Evolutionary conservation across 768 basidiomycete genomes (phyloP).

Genomic region (Solioccasus polychromus): DNA sequence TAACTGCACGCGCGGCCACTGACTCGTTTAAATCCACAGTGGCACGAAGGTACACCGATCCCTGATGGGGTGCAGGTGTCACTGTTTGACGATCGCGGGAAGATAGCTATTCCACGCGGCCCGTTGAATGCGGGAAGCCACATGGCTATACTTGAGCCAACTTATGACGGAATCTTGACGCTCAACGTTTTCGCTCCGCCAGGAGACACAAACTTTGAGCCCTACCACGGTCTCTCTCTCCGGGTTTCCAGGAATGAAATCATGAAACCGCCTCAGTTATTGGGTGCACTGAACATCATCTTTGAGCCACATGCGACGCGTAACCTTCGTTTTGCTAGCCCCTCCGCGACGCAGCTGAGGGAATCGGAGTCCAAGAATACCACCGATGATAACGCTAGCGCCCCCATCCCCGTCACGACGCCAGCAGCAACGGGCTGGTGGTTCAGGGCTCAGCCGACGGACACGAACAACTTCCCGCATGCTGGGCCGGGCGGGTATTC

Average conservation of each 20-base stretch:
- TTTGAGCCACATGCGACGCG: constrained; percentile 12
- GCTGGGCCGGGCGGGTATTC: background rate
- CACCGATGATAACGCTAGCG: background rate
- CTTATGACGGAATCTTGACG: constrained; percentile 6
- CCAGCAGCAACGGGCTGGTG: constrained; percentile 14
- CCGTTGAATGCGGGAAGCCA: background rate
- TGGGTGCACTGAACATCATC: constrained; percentile 11
- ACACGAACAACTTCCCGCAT: constrained; percentile 5
- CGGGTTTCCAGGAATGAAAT: background rate
- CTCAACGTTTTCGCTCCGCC: constrained; percentile 3
- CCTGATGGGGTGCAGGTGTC: constrained; percentile 6
- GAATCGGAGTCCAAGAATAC: background rate
- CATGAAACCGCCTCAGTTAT: background rate
- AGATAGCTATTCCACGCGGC: background rate
- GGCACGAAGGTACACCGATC: background rate
- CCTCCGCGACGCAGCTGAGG: constrained; percentile 3
- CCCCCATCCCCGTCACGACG: constrained; percentile 5
- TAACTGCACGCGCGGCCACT: background rate
- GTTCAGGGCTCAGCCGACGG: background rate
- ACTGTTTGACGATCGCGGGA: constrained; percentile 5
- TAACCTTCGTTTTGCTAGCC: constrained; percentile 9
- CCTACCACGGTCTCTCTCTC: constrained; percentile 10
- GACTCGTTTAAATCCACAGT: background rate
- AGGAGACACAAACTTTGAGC: background rate
- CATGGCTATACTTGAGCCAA: background rate